Conservation (phyloP, 2,329 filamentous ascomycete species). For the Penicillium expansum region DNA sequence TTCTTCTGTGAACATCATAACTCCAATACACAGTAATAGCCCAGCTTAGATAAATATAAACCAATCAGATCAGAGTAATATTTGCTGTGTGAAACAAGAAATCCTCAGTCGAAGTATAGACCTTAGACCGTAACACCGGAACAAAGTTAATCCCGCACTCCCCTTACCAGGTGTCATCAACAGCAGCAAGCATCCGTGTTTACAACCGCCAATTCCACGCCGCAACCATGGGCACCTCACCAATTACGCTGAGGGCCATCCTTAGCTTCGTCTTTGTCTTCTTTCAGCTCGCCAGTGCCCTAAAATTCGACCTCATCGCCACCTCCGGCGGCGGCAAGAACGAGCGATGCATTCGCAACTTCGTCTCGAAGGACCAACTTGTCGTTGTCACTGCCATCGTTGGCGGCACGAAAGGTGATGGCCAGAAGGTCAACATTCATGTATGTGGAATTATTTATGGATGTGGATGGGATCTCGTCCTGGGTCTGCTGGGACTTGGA, state of each 20-base stretch:
- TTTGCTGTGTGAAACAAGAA: neutral
- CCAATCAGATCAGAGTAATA: neutral
- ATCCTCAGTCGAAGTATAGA: neutral
- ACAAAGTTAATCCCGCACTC: slow-evolving; percentile 30
- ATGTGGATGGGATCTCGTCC: neutral
- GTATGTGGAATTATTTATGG: slow-evolving; percentile 49
- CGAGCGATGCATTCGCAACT: slow-evolving; percentile 94
- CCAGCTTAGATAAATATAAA: neutral
- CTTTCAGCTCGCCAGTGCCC: slow-evolving; percentile 54
- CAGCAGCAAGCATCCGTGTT: slow-evolving; percentile 22
- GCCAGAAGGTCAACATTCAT: slow-evolving; percentile 90
- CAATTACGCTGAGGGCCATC: slow-evolving; percentile 31
- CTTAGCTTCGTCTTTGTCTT: slow-evolving; percentile 36
- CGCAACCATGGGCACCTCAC: slow-evolving; percentile 33
- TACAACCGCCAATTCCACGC: slow-evolving; percentile 26
- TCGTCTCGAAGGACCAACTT: slow-evolving; percentile 84
- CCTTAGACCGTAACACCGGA: slow-evolving; percentile 21
- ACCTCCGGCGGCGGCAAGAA: slow-evolving; percentile 61
- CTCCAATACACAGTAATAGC: neutral
- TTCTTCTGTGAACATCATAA: neutral
- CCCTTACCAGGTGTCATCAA: slow-evolving; percentile 40
- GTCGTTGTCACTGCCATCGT: slow-evolving; percentile 93
- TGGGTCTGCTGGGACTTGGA: neutral
- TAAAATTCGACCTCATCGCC: slow-evolving; percentile 91
- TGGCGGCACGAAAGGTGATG: slow-evolving; percentile 82